Evolutionary conservation across 352 stramenopile genomes (phyloP), one percentile per base, ranked within the genome.

Genomic region (Phytophthora hybrid): DNA sequence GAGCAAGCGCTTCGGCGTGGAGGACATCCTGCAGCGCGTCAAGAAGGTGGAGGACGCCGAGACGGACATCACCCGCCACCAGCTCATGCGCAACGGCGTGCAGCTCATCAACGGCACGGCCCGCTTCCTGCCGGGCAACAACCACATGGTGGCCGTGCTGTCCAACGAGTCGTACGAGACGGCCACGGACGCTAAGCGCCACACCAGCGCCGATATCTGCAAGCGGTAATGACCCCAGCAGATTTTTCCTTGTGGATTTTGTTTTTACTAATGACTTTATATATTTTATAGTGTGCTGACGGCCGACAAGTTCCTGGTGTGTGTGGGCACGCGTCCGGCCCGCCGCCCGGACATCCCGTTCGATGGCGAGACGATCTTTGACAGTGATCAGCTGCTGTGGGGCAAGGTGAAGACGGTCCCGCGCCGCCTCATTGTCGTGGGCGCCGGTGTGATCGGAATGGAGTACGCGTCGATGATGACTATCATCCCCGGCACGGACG

Each of bases 391-490:
- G 75, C 66, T 96, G 66, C 78, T 96, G n/a, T 96, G 87, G 87
- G 89, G 89, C 34, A 84, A 83, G 9, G 79, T 96, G 4, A 87
- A 89, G 59, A 78, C 77, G 5, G 89, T 94, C 1, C 89, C 89
- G 8, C 91, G 91, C 69, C 87, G 88, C 26, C 66, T 96, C 58
- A 94, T 96, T 46, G 75, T 96, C 55, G 89, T 94, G 6, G 92
- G 92, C 13, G 92, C 89, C 9, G 92, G 92, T 14, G 92, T 97
- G 46, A 92, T 97, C 51, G 92, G 92, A n/a, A 97, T 97, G 90
- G 92, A 97, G 59, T 97, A 97, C 57, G 92, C 92, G 14, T 94
- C 86, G 18, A 97, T 97, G 91, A 95, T 97, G 77, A 95, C 85
- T 64, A 96, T 97, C 63, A 93, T 97, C 52, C 91, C 90, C 0